Conservation (phyloP, 257 asterid genomes). For the Nicotiana noctiflora region DNA sequence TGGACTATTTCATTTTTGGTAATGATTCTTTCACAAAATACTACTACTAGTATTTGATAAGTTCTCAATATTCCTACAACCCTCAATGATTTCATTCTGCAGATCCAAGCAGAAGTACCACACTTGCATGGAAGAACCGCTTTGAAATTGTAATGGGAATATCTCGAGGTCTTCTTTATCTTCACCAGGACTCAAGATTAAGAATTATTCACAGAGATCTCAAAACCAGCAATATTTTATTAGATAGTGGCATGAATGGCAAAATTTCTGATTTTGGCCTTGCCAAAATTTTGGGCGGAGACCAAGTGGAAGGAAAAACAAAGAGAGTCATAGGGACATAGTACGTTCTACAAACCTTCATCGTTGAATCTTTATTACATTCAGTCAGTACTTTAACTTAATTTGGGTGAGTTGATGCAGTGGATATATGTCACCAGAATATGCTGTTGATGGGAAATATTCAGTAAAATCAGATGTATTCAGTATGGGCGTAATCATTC, state of each 20-base stretch:
- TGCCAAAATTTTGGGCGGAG: constrained; percentile 15
- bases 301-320: constrained; percentile 9
- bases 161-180: constrained; percentile 19
- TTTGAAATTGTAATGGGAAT: constrained; percentile 14
- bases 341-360: not conserved
- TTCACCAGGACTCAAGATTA: constrained; percentile 21
- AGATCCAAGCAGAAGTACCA: not conserved
- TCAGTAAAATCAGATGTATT: constrained; percentile 17
- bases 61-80: not conserved
- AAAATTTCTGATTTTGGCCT: constrained; percentile 19
- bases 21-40: not conserved
- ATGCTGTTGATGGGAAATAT: constrained; percentile 2
- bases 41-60: not conserved
- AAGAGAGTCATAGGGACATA: constrained; percentile 15
- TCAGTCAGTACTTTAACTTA: not conserved
- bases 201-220: constrained; percentile 21
- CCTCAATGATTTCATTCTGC: not conserved
- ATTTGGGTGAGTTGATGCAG: not conserved
- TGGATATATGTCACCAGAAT: constrained; percentile 17
- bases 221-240: constrained; percentile 17
- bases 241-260: constrained; percentile 14
- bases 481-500: constrained; percentile 2
- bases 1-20: constrained; percentile 19
- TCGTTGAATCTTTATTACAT: not conserved
- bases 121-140: constrained; percentile 13